A percentile compares a stretch with the other conserved stretches of the same genome.
These are phyloP conservation scores for Cordyceps fumosorosea DNA, from an alignment of 2,329 filamentous ascomycete species.

Conservation along the genomic window DNA sequence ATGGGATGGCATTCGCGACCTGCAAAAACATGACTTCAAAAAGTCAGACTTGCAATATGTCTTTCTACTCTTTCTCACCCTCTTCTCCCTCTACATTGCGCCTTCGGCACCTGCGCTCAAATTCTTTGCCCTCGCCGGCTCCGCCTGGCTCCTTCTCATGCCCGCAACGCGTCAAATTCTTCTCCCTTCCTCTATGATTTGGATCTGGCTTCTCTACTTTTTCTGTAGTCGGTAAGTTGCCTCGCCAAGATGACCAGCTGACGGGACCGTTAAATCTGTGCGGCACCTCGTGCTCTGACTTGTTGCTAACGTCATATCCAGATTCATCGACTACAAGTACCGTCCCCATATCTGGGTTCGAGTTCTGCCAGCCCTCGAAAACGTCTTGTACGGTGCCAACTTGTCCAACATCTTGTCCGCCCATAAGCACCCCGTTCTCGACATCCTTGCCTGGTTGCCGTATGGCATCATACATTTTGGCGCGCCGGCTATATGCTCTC, in stretches of 20 bases:
- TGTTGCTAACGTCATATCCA: conserved; percentile 29
- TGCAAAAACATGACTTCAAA: conserved; percentile 74
- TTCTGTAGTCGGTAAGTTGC: conserved; percentile 79
- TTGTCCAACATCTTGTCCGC: conserved; percentile 92
- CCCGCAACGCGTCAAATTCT: conserved; percentile 88
- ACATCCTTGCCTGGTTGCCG: conserved; percentile 86
- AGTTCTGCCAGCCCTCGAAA: conserved; percentile 87
- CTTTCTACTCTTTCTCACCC: conserved; percentile 62
- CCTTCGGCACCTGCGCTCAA: conserved; percentile 75
- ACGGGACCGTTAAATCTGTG: background rate
- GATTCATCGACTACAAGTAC: conserved; percentile 84
- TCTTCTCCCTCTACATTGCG: conserved; percentile 80
- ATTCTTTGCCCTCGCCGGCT: conserved; percentile 59
- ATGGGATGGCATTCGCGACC: conserved; percentile 65
- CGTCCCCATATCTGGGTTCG: conserved; percentile 93
- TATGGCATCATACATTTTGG: conserved; percentile 90
- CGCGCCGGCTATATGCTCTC: conserved; percentile 71
- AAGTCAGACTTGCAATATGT: conserved; percentile 81
- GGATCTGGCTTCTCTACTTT: conserved; percentile 84
- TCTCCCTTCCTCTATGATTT: conserved; percentile 76
- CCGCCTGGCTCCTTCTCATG: conserved; percentile 66
- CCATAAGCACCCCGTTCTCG: conserved; percentile 75
- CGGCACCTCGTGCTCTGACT: background rate
- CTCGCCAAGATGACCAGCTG: background rate
- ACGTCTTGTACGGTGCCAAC: conserved; percentile 93